Evolutionary conservation across 2,329 filamentous ascomycete genomes (phyloP), one percentile per base, ranked within the genome.

Genomic region (Beauveria sp.): DNA sequence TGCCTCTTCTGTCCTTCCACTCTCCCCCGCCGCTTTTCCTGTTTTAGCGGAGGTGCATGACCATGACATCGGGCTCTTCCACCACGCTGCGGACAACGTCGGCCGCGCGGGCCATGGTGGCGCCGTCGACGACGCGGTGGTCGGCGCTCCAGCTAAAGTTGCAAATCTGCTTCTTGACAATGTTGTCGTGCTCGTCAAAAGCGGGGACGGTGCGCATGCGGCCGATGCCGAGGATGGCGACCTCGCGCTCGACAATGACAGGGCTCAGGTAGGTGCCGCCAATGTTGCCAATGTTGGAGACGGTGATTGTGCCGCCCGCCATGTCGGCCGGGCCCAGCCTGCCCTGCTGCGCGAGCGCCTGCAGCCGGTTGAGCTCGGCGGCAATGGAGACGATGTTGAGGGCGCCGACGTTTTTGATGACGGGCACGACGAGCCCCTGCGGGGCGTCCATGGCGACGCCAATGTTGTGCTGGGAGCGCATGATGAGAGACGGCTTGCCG

Each of bases 121-220:
- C 93, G 2, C 95, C 95, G 75, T 99, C 95, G 52, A 98, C 86
- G 59, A 98, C 90, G 22, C 95, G 81, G 75, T 99, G 95, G 74
- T 98, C 93, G 6, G 93, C 93, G 73, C 90, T 93, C 93, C 93
- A 98, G 75, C 93, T 98, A 68, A 98, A 91, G 71, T 96, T 92
- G 72, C 88, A 88, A 64, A 96, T 83, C 70, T 96, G 88, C 73
- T 86, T 90, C 75, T 85, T 86, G 14, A 93, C 81, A 14, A 98
- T 78, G 34, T 75, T 71, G 74, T 83, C 73, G 65, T 76, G 69
- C 55, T 79, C 80, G 61, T 78, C 81, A 74, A 98, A 98, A 3
- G 91, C 88, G 12, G 95, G 95, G 38, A 96, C 83, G 1, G 85
- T 83, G 68, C 87, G 88, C 73, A 92, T 86, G 66, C 89, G 86